Percentiles rank a stretch among this genome's conserved stretches.
These are phyloP conservation scores for Candida sanyaensis DNA, from an alignment of 1,139 yeast species.

Conservation along the genomic window DNA sequence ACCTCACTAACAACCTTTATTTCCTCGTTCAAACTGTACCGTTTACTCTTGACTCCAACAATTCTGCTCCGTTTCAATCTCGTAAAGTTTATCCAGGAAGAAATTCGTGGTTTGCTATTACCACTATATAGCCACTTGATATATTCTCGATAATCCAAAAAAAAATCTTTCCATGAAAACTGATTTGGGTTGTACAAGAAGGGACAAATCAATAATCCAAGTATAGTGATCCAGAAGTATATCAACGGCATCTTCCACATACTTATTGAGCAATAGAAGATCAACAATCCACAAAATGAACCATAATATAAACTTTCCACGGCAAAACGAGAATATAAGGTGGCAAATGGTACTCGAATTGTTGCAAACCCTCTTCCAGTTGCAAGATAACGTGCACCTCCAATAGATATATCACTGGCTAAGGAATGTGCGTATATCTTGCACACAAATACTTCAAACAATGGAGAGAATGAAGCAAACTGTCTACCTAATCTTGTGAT, in stretches of 20 bases:
- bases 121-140: slow-evolving; percentile 49
- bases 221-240: slow-evolving; percentile 52
- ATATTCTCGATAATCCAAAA: slow-evolving; percentile 46
- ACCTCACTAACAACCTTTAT: slow-evolving; percentile 31
- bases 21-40: slow-evolving; percentile 21
- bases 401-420: slow-evolving; percentile 48
- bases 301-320: slow-evolving; percentile 49
- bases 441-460: slow-evolving; percentile 57
- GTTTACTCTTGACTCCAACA: slow-evolving; percentile 44
- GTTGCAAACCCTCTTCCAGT: slow-evolving; percentile 61
- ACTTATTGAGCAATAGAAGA: slow-evolving; percentile 43
- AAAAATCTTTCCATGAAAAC: slow-evolving; percentile 49
- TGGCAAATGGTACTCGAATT: slow-evolving; percentile 43
- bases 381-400: slow-evolving; percentile 57
- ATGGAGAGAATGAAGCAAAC: slow-evolving; percentile 51
- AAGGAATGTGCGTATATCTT: slow-evolving; percentile 51
- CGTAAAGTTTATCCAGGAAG: slow-evolving; percentile 46
- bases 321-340: slow-evolving; percentile 49
- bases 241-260: slow-evolving; percentile 51
- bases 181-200: slow-evolving; percentile 55
- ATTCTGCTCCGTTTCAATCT: slow-evolving; percentile 40
- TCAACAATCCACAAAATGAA: slow-evolving; percentile 34
- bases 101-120: slow-evolving; percentile 28
- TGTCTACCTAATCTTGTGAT: slow-evolving; percentile 46
- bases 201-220: slow-evolving; percentile 49